Evolutionary conservation across 441 rosid species (phyloP), one percentile per base, ranked within the genome.

Genomic region (Croton laevigatus): DNA sequence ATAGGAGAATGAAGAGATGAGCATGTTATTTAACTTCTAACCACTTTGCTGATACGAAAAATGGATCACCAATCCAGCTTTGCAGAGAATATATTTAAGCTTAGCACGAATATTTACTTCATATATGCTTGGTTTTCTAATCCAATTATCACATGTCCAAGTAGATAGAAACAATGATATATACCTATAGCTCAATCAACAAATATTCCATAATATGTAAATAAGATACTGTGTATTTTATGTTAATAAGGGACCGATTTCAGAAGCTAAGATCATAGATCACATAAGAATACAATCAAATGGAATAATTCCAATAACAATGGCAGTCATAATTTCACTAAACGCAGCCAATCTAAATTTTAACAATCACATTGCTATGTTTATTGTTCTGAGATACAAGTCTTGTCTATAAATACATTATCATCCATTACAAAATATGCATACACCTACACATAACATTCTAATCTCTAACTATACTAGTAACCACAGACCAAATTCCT

Each of bases 371-470:
- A 38, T 38, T 38, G 8, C 8, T 55, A 10, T 6, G 3, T 66
- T 66, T 67, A 54, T 67, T 67, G 19, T 38, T 38, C 20, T 54
- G 17, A 54, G 32, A 38, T 54, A 57, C 53, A 55, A 5, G 71
- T 68, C 8, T 14, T 4, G 23, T 42, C 40, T 69, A 58, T 17
- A 57, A 57, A 22, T n/a, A 51, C 37, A 12, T 20, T 38, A 52
- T 49, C 53, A 4, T 44, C 46, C 13, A 38, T 37, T 14, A 72
- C 16, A 20, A 49, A 46, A 37, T 2, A 34, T 34, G 45, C 27
- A 4, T 3, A 46, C 2, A 64, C 3, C n/a, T 42, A 64, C 3
- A 11, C 52, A 48, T 64, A 65, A 53, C 62, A 58, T 19, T 69
- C 44, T 55, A 17, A 17, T 69, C 12, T 42, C 65, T 40, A 23